Base-by-base conservation (phyloP, 2,329 filamentous ascomycete species). In the Fusarium metavorans region DNA sequence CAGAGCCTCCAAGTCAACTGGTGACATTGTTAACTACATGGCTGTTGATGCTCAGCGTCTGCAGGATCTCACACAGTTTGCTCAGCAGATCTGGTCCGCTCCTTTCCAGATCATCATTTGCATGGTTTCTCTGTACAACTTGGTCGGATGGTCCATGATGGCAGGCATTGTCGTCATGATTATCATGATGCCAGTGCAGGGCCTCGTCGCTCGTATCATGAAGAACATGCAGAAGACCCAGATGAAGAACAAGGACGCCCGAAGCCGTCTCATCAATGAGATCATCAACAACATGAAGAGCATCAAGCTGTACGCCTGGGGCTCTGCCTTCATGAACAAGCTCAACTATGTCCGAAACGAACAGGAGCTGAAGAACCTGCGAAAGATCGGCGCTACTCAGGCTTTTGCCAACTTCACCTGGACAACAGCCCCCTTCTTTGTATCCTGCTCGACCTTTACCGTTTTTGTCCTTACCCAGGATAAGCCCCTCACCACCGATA, bases 271-370 rank as follows among this genome's bases (percentile, higher is more conserved):
- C 68, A 98, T 98, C 88, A 97, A 96, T 8, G 97, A 99, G 83
- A 99, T 99, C 76, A 88, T 99, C 80, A 98, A 97, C 87, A 98
- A 98, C 85, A 99, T 99, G 94, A 99, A 99, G 87, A 97, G 95
- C 81, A 97, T 99, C 87, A 99, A 99, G 86, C 90, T 99, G 23
- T 99, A 98, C 82, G 97, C 97, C 34, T 99, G 97, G 97, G 96
- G 95, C 35, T 93, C 92, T 34, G 96, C 97, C 16, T 99, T 99
- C 81, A 98, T 98, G 92, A 97, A 95, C 84, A 98, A 97, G 84
- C 91, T 99, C 68, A 98, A 97, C 84, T 94, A 94, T 82, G 95
- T 99, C 70, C 92, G 97, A 83, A 99, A 99, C 84, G 97, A 99
- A 79, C 91, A 95, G 78, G 97, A 99, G 84, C 87, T 99, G 65